Conservation (phyloP, 2,329 filamentous ascomycete genomes). For the Colletotrichum spaethianum region DNA sequence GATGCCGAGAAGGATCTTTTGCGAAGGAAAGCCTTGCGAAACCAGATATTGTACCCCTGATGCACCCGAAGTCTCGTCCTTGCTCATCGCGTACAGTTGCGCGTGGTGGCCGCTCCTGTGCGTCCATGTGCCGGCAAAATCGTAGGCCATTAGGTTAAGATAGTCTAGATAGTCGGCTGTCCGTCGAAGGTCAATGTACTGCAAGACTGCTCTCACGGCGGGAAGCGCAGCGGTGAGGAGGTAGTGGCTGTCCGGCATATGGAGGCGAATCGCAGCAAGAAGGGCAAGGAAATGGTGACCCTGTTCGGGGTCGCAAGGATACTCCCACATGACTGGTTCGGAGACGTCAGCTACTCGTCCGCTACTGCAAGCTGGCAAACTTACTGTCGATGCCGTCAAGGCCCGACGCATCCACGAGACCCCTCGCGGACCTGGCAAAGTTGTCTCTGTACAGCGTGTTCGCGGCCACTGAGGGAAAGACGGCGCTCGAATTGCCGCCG, state of each 20-base stretch:
- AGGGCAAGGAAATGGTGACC: slow-evolving; percentile 80
- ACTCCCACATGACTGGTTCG: slow-evolving; percentile 82
- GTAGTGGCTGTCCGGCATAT: slow-evolving; percentile 78
- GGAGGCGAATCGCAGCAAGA: slow-evolving; percentile 74
- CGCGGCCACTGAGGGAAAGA: slow-evolving; percentile 78
- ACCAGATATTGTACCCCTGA: slow-evolving; percentile 77
- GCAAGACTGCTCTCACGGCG: slow-evolving; percentile 75
- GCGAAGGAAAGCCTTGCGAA: slow-evolving; percentile 74
- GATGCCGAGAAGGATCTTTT: slow-evolving; percentile 82
- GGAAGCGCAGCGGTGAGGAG: slow-evolving; percentile 81
- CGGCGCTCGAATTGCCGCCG: slow-evolving; percentile 74
- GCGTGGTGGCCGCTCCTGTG: slow-evolving; percentile 80
- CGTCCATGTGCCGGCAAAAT: slow-evolving; percentile 82
- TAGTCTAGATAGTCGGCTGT: slow-evolving; percentile 79
- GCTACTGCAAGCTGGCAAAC: slow-evolving; percentile 41
- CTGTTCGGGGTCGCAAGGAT: slow-evolving; percentile 76
- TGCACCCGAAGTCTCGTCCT: slow-evolving; percentile 76
- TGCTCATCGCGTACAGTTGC: slow-evolving; percentile 76
- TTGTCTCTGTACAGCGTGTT: slow-evolving; percentile 73
- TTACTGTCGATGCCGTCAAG: slow-evolving; percentile 77
- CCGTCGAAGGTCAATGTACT: slow-evolving; percentile 76
- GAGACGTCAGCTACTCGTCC: slow-evolving; percentile 23
- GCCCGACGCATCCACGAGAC: slow-evolving; percentile 78
- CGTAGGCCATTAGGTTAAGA: slow-evolving; percentile 86
- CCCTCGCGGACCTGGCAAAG: slow-evolving; percentile 78